phyloP scores from a whole-genome alignment of 495 filamentous ascomycete genomes.

The Xeromyces bisporus region DNA sequence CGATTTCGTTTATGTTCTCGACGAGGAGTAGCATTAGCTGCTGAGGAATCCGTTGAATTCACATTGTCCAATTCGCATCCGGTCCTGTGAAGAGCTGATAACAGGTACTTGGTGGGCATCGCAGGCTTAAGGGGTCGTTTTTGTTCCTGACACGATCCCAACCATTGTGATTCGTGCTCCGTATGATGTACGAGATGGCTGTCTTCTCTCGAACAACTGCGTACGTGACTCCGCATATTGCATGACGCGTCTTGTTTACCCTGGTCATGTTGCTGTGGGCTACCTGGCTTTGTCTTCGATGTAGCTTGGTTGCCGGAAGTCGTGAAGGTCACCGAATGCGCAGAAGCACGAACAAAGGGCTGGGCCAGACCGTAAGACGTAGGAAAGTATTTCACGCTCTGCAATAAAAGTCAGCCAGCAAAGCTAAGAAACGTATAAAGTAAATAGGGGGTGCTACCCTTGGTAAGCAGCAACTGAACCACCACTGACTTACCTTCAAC shows the following conservation, averaged over 20 bases:
- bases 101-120: background rate
- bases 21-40: background rate
- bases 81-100: constrained; percentile 1
- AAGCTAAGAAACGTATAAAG: background rate
- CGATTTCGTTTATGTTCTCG: background rate
- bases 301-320: background rate
- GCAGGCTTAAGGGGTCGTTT: background rate
- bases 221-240: background rate
- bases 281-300: background rate
- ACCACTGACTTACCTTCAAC: constrained; percentile 19
- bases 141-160: background rate
- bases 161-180: background rate
- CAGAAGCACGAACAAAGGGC: background rate
- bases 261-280: background rate
- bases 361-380: background rate
- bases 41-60: background rate
- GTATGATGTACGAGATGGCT: background rate
- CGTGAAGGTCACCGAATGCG: background rate
- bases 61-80: constrained; percentile 1
- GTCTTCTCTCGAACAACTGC: background rate
- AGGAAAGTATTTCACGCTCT: background rate
- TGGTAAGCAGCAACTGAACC: constrained; percentile 9
- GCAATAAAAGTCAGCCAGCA: background rate
- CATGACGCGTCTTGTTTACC: background rate
- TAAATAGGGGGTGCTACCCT: constrained; percentile 10